Evolutionary conservation across 2,329 filamentous ascomycete genomes (phyloP), one percentile per base, ranked within the genome.

Genomic region (Trichophyton rubrum): DNA sequence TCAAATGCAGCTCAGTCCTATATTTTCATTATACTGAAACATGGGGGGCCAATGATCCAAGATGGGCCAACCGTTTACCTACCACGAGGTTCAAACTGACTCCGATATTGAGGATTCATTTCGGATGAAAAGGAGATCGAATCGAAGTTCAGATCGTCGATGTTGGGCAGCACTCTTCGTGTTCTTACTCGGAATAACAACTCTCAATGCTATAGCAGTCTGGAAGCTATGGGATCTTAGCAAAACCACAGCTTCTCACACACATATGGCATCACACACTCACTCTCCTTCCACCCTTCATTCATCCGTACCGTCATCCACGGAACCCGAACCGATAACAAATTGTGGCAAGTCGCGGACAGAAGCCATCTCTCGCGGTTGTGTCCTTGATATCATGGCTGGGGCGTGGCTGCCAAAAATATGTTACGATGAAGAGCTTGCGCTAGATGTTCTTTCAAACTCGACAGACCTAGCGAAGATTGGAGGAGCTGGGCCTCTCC

Each of bases 301-400:
- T 9, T 3, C 33, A 27, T 7, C 17, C 9, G 7, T 17, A 6
- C 40, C 33, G 20, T 40, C 55, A 11, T 35, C 13, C 9, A 4
- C 17, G 1, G 22, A 22, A 17, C 3, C 33, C 6, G 20, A 40
- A 40, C 9, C 40, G 20, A 41, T 22, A 4, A 17, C n/a, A n/a
- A 20, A 40, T 22, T 61, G 62, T 30, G 59, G 61, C 38, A 59
- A 41, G 49, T 59, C 62, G 17, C 59, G 61, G 38, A 13, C 15
- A 15, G 62, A 64, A 8, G 62, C 62, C 11, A 17, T 62, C 43
- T 40, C 43, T 22, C 61, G 45, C 6, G 58, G 60, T 15, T 62
- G 61, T 40, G 56, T 49, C 6, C 56, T 64, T 13, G 62, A 62
- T 41, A n/a, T 61, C 22, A 35, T 62, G 59, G 62, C 40, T 22